Evolutionary conservation across 441 rosid genomes (phyloP), one percentile per base, ranked within the genome.

Genomic region (Capsella rubella): DNA sequence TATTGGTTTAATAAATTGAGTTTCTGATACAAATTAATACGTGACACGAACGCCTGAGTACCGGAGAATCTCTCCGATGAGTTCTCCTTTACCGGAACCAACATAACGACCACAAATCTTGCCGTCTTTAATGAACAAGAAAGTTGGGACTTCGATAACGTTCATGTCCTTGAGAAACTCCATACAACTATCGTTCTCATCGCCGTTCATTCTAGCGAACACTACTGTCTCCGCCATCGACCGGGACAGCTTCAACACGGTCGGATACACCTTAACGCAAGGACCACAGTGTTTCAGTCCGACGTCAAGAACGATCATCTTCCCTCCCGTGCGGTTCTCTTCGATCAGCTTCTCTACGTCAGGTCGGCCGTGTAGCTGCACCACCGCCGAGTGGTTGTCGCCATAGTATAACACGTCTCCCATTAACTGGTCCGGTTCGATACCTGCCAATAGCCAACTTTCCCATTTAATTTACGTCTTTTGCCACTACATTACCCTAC

Each of bases 1-100:
- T 16, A 4, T 7, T 46, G 1, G 13, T 61, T 6, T 25, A 31
- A 64, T 18, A 31, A 47, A 43, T 40, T 16, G 35, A 55, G 37
- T 37, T 55, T 49, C 25, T 47, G 42, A 63, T 59, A 55, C 76
- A 76, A 25, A 56, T 46, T 53, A 79, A 5, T 91, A 93, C 28
- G 98, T 91, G 2, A 93, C 96, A 52, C 95, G 91, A 71, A 93
- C 95, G 0, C 98, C 98, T 68, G 90, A 92, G 83, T 93, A 93
- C 79, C 95, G 86, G 27, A 93, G 89, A 70, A 91, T 88, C 76
- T 93, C 97, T 2, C 98, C 98, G 7, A 90, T 89, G 51, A 93
- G 95, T 81, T 93, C 98, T n/a, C 98, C 98, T 80, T 86, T 93
- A 10, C 98, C 96, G 1, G 98, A 91, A 8, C 98, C 97, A 31